Evolutionary conservation across 1,284 basidiomycete species (phyloP), one percentile per base, ranked within the genome.

Genomic region (Pseudozyma sp.): DNA sequence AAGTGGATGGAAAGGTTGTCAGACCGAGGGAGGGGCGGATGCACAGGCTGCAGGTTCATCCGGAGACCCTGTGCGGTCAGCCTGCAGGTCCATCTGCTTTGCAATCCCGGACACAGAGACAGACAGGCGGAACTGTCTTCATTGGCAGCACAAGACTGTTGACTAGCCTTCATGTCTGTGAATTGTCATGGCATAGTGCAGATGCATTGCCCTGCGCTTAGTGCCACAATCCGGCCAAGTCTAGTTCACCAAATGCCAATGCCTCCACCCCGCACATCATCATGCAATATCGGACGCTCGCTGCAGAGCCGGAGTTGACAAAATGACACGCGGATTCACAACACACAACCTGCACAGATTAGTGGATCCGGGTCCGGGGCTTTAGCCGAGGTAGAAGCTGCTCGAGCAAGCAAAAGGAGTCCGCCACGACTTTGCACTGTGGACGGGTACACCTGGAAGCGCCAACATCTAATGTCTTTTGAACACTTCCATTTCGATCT

Each of bases 231-330:
- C 42, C 25, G 31, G 45, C 43, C 53, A 21, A 14, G 52, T 43
- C 31, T 47, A 18, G 7, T 16, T 39, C 5, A 11, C 38, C 18
- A 34, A 44, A 16, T 38, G 10, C 14, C 40, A 34, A 19, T 11
- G n/a, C 35, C n/a, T 55, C 43, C 53, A 38, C 54, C 54, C 45
- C 54, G 45, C 54, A 56, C 54, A 48, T 31, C 19, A 36, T 48
- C 44, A 56, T 55, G 3, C 25, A 55, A 19, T 34, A 13, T n/a
- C 19, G 25, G 16, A 9, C 16, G 38, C 39, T 42, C 16, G 38
- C 39, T 12, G 36, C 51, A 9, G 19, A n/a, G 51, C 51, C 11
- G 19, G n/a, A 51, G 35, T 31, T 31, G 25, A 31, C 25, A 40
- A 36, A 36, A 52, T 42, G 38, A 36, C 39, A 21, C 34, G n/a